phyloP scores from a whole-genome alignment of 257 asterid genomes.

The Solanum chiquidenum region DNA sequence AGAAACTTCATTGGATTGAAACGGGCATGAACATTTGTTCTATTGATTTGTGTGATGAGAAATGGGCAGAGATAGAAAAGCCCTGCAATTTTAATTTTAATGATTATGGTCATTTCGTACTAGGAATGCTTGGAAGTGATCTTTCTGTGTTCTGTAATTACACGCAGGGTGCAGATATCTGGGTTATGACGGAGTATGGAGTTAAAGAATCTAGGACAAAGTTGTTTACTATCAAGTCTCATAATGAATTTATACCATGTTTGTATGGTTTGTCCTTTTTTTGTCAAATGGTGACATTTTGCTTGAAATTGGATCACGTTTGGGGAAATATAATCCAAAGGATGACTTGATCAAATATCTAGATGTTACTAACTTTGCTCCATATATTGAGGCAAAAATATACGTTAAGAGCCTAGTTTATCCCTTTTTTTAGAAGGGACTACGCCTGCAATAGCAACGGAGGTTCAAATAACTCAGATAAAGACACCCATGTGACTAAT shows the following conservation, averaged over 20 bases:
- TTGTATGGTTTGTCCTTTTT: background rate
- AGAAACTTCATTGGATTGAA: background rate
- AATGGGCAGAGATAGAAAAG: background rate
- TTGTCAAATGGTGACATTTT: background rate
- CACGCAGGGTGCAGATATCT: background rate
- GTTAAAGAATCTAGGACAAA: background rate
- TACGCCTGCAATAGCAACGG: background rate
- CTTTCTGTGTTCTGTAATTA: background rate
- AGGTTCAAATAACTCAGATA: background rate
- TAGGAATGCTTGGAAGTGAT: background rate
- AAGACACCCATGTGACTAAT: background rate
- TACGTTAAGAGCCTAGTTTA: slow-evolving; percentile 37
- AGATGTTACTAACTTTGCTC: background rate
- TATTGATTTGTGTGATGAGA: background rate
- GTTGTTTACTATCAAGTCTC: background rate
- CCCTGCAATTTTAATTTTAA: background rate
- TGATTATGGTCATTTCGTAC: background rate
- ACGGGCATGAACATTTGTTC: background rate
- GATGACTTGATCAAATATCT: slow-evolving; percentile 14
- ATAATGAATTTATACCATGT: background rate
- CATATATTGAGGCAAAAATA: background rate
- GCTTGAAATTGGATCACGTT: background rate
- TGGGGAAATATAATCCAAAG: slow-evolving; percentile 10
- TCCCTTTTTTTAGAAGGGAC: background rate
- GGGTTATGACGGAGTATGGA: background rate